Percentiles rank a stretch among this genome's conserved stretches.
These are phyloP conservation scores for Sechiopsis laciniata DNA, from an alignment of 306 rosid species.

Conservation along the genomic window DNA sequence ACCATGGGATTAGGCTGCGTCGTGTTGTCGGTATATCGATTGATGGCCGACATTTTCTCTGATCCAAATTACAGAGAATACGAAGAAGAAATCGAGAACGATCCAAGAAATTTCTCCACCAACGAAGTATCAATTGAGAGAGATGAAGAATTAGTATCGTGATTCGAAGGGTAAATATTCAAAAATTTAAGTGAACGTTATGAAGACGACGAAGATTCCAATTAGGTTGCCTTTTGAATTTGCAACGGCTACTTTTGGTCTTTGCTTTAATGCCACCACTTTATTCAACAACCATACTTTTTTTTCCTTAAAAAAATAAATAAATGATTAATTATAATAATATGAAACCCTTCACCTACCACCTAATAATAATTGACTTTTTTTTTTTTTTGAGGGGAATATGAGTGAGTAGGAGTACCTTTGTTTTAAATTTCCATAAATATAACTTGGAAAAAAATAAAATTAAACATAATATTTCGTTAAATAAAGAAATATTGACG, in stretches of 20 bases:
- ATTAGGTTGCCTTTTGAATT: background rate
- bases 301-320: background rate
- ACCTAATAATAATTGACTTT: background rate
- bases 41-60: constrained; percentile 46
- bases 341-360: background rate
- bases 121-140: constrained; percentile 1
- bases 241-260: constrained; percentile 39
- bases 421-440: background rate
- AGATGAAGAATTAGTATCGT: constrained; percentile 20
- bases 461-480: too few species aligned
- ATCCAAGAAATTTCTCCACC: background rate
- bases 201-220: background rate
- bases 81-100: background rate
- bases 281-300: background rate
- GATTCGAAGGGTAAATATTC: background rate
- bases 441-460: too few species aligned
- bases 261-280: constrained; percentile 2
- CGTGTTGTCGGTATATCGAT: constrained; percentile 40
- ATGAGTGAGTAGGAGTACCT: too few species aligned
- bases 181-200: constrained; percentile 39
- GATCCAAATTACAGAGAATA: background rate
- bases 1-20: constrained; percentile 27
- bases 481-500: too few species aligned
- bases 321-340: background rate
- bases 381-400: too few species aligned